Evolutionary conservation across 192 early-diverging fungal genomes (phyloP), one percentile per base, ranked within the genome.

Genomic region (Linnemannia hyalina): DNA sequence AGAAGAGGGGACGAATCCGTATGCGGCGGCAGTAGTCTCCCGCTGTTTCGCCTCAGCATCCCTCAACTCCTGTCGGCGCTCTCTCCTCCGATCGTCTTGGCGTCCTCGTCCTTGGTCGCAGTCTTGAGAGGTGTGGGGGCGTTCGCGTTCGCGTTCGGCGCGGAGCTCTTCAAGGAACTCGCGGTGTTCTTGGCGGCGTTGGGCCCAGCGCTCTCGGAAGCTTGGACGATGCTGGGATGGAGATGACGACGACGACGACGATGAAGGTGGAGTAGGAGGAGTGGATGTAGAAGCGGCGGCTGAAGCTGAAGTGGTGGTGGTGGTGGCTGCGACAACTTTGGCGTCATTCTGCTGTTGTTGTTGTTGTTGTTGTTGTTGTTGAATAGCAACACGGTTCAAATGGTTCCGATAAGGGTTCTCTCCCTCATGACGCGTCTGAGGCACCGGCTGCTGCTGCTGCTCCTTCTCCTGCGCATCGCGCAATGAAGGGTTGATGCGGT

Each of bases 61-160:
- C 38, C 80, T 81, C 55, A 81, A 23, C 38, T 81, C 80, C 18
- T 75, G 63, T 10, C 73, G 73, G 4, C 80, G 73, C 16, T 81
- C 80, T 23, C 68, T 65, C 13, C 68, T 63, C 11, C 75, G 40
- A 6, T 46, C 40, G 1, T 75, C 79, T 15, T 57, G 40, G 1
- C 44, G 68, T 11, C 65, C 29, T 80, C 60, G 40, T 5, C 41
- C 40, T 70, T 35, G 69, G 13, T 70, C 35, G 16, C 4, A 38
- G 8, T 70, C 68, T 16, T 42, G 63, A 7, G 9, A 9, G 9
- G 22, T 26, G 1, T 44, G 40, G 0, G 36, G 5, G n/a, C 70
- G 70, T n/a, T 40, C 38, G 13, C 36, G 70, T 35, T 65, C 60
- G 38, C 70, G 70, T 23, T 71, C 38, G 22, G 70, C 70, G 3